Base-by-base conservation (phyloP, 78 protist genomes). In the Dictyostelium discoideum region DNA sequence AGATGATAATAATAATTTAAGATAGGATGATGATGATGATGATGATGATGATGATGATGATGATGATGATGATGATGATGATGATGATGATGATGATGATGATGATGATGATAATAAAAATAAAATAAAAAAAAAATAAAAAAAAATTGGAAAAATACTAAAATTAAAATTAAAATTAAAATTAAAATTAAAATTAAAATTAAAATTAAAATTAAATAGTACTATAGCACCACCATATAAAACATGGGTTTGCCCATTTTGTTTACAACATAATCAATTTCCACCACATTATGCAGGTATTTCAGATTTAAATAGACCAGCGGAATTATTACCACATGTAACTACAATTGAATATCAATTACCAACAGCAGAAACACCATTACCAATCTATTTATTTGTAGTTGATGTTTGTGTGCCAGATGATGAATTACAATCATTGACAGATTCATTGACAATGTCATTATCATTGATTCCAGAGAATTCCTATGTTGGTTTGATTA, bases 401-500 rank as follows among this genome's bases (percentile, higher is more conserved):
- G 97, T 99, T 3, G 99, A 99, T 96, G 94, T 97, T 42, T 88
- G 98, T 92, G 42, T 98, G n/a, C 90, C 80, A 44, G 98, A 92
- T 79, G 96, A 84, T 18, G 99, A 99, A 67, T 93, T 99, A 16
- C 85, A 83, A 57, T 97, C 96, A n/a, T 87, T 98, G 16, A 97
- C 96, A 93, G 99, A 97, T 48, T 67, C 98, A 63, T 81, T 99
- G 42, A 44, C 97, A 74, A 95, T 93, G 97, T 96, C 98, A 37
- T 96, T 99, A 73, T 85, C 92, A 39, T 93, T 97, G 48, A 85
- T 99, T 29, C 99, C 99, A 16, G 97, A 85, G 50, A 85, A 97
- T 73, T 80, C 99, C 3, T 92, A 86, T 50, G 98, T 99, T 37
- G 99, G 99, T 24, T 96, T 99, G 63, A 97, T 99, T 83, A 99